These are phyloP conservation scores for Hypomontagnella submonticulosa DNA, from an alignment of 495 filamentous ascomycete genomes.

Conservation along the genomic window DNA sequence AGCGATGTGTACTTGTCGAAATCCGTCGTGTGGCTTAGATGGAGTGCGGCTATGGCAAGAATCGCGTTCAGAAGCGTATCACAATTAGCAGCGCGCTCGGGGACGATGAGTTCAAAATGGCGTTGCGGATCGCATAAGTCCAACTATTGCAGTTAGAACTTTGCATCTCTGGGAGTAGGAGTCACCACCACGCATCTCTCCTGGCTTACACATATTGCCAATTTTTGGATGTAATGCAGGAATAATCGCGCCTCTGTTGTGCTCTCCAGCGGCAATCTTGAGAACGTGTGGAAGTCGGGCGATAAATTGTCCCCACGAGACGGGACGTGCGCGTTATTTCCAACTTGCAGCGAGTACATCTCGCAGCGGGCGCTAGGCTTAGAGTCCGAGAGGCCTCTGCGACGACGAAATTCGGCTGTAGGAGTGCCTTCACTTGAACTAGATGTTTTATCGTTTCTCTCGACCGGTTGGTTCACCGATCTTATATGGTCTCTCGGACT, in stretches of 20 bases:
- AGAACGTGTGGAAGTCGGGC: slow-evolving; percentile 12
- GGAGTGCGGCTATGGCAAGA: slow-evolving; percentile 66
- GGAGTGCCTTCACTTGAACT: slow-evolving; percentile 1
- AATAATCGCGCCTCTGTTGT: slow-evolving; percentile 56
- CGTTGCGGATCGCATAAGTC: slow-evolving; percentile 67
- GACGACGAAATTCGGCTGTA: slow-evolving; percentile 1
- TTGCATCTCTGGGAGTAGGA: not conserved
- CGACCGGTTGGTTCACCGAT: not conserved
- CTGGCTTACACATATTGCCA: slow-evolving; percentile 60
- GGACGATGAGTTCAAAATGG: slow-evolving; percentile 66
- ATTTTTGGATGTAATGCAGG: slow-evolving; percentile 59
- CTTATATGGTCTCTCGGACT: slow-evolving; percentile 3
- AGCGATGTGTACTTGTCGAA: slow-evolving; percentile 61
- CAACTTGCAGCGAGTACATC: slow-evolving; percentile 2
- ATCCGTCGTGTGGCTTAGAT: slow-evolving; percentile 60
- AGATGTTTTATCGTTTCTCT: not conserved
- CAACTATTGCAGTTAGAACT: slow-evolving; percentile 52
- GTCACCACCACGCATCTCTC: not conserved
- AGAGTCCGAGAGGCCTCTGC: not conserved
- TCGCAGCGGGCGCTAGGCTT: slow-evolving; percentile 9
- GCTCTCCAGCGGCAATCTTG: slow-evolving; percentile 52
- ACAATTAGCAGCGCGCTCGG: slow-evolving; percentile 59
- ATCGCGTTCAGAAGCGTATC: slow-evolving; percentile 69
- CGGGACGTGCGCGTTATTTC: slow-evolving; percentile 7
- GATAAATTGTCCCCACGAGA: slow-evolving; percentile 7